These are phyloP conservation scores for Trematosphaeria pertusa DNA, from an alignment of 2,329 filamentous ascomycete genomes.

Conservation along the genomic window DNA sequence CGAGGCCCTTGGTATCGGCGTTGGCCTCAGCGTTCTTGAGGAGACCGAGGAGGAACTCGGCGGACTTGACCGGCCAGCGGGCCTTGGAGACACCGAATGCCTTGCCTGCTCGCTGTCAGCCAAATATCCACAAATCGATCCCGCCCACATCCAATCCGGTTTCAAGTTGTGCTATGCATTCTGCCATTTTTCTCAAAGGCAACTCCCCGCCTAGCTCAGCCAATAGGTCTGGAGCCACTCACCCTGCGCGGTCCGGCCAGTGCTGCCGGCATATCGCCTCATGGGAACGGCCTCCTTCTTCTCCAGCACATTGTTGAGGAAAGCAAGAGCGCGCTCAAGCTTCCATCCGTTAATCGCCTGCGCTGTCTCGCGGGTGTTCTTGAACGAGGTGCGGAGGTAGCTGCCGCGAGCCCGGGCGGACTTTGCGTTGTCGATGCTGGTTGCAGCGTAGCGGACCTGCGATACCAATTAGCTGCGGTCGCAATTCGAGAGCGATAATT, in stretches of 20 bases:
- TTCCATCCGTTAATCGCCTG: constrained; percentile 99
- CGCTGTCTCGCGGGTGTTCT: constrained; percentile 99
- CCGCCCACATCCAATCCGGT: no score
- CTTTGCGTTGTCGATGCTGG: constrained; percentile 52
- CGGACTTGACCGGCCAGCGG: constrained; percentile 99
- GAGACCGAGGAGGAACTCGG: constrained; percentile 95
- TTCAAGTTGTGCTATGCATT: constrained; percentile 2
- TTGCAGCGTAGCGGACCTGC: constrained; percentile 49
- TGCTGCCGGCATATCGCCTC: constrained; percentile 96
- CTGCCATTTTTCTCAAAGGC: no score
- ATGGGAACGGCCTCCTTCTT: constrained; percentile 98
- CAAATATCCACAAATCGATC: background rate
- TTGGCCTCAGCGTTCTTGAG: constrained; percentile 64
- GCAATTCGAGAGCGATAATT: constrained; percentile 3
- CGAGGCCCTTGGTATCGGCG: constrained; percentile 57
- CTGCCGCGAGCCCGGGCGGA: constrained; percentile 97
- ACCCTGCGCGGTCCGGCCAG: constrained; percentile 97
- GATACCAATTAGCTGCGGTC: constrained; percentile 32
- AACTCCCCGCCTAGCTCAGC: no score
- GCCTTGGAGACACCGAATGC: constrained; percentile 97
- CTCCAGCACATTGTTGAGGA: constrained; percentile 97
- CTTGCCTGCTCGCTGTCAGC: constrained; percentile 75
- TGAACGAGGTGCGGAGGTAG: constrained; percentile 99
- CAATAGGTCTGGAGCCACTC: no score
- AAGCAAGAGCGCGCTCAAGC: constrained; percentile 89